These are phyloP conservation scores for Madurella fahalii DNA, from an alignment of 2,329 filamentous ascomycete species.

Conservation along the genomic window DNA sequence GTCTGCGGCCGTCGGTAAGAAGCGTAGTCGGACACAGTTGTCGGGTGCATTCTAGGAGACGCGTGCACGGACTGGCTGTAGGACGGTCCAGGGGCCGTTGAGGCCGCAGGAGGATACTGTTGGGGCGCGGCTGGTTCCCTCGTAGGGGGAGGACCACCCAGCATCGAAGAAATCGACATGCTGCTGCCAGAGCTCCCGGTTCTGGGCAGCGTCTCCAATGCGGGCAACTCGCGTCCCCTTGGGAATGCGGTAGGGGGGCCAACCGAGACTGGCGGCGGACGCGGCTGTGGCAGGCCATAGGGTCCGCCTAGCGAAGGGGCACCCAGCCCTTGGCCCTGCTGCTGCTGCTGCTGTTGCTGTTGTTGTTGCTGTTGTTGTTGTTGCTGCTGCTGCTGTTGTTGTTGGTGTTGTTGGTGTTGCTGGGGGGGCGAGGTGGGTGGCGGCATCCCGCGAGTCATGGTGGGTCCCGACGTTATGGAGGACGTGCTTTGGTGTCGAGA, in stretches of 20 bases:
- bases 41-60: constrained; percentile 52
- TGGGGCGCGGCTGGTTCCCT: constrained; percentile 34
- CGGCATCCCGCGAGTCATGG: constrained; percentile 42
- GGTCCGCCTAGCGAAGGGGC: constrained; percentile 31
- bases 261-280: constrained; percentile 40
- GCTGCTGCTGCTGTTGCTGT: constrained; percentile 16
- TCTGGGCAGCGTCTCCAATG: constrained; percentile 47
- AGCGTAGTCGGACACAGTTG: constrained; percentile 54
- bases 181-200: constrained; percentile 47
- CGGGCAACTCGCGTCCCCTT: constrained; percentile 49
- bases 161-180: constrained; percentile 61
- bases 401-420: constrained; percentile 17
- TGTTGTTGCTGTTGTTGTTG: constrained; percentile 18
- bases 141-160: constrained; percentile 46
- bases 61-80: constrained; percentile 50
- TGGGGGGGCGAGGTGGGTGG: constrained; percentile 43
- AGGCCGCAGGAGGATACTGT: constrained; percentile 42
- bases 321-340: constrained; percentile 26
- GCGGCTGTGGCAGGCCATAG: constrained; percentile 45
- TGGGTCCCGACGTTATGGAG: constrained; percentile 38
- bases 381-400: constrained; percentile 17
- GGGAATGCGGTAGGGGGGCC: constrained; percentile 44
- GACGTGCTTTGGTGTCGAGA: constrained; percentile 44
- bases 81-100: constrained; percentile 38
- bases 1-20: constrained; percentile 66